phyloP scores from a whole-genome alignment of 1,139 yeast genomes.

The Pneumocystis canis region DNA sequence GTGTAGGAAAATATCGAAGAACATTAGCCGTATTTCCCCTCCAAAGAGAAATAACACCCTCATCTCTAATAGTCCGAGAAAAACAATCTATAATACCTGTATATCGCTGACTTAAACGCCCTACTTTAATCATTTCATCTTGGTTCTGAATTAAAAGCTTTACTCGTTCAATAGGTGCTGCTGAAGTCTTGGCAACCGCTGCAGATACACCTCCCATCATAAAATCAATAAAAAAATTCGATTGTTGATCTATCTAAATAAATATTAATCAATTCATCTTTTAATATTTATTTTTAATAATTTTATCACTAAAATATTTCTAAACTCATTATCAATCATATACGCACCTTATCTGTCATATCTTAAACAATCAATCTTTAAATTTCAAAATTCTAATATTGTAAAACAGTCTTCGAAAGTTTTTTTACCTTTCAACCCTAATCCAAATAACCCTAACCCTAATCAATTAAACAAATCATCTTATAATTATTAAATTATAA shows the following conservation, averaged over 20 bases:
- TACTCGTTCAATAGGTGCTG: conserved; percentile 75
- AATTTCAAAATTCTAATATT: neutral
- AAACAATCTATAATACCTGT: conserved; percentile 58
- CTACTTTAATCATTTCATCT: conserved; percentile 73
- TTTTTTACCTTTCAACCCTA: neutral
- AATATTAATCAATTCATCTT: neutral
- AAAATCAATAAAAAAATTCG: conserved; percentile 40
- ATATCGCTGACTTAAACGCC: conserved; percentile 53
- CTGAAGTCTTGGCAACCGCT: conserved; percentile 62
- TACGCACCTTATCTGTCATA: neutral
- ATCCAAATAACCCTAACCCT: neutral
- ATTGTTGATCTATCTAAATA: conserved; percentile 3
- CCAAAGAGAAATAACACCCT: conserved; percentile 62
- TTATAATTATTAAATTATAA: no score
- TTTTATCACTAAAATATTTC: neutral
- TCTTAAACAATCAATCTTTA: neutral
- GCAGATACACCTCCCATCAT: conserved; percentile 68
- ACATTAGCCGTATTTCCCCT: conserved; percentile 79
- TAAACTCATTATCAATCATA: neutral
- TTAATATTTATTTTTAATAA: neutral
- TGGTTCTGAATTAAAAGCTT: conserved; percentile 69
- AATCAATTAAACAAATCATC: no score
- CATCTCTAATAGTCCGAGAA: conserved; percentile 57
- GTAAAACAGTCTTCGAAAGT: neutral
- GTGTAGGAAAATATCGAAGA: conserved; percentile 74